Evolutionary conservation across 768 basidiomycete genomes (phyloP).

Genomic region (Hygrocybe coccinea): DNA sequence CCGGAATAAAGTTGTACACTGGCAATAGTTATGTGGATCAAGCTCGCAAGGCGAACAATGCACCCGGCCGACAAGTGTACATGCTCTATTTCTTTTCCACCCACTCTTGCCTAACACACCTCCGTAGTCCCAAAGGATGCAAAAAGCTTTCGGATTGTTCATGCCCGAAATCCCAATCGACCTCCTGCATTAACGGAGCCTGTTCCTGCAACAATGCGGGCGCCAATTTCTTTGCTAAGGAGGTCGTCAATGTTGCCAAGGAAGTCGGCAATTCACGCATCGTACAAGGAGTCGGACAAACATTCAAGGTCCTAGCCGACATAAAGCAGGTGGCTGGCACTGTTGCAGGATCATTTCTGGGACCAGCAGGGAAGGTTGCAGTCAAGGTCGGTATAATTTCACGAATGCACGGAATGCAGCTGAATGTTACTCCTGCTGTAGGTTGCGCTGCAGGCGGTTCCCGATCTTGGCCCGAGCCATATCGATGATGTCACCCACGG

Average conservation of each 20-base stretch:
- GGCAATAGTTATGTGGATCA: not conserved
- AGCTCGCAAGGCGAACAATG: conserved; percentile 1
- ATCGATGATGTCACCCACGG: not conserved
- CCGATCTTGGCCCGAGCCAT: not conserved
- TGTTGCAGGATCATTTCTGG: not conserved
- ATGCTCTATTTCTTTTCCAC: not conserved
- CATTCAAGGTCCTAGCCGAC: not conserved
- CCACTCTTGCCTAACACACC: not conserved
- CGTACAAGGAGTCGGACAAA: not conserved
- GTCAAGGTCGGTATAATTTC: not conserved
- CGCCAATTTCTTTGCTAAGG: not conserved
- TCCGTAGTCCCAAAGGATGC: not conserved
- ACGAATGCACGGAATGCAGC: not conserved
- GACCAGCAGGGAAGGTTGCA: not conserved
- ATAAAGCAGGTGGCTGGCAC: not conserved
- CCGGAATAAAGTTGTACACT: not conserved
- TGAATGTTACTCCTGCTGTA: not conserved
- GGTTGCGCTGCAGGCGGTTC: not conserved
- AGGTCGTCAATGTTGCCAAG: not conserved
- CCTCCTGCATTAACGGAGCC: conserved; percentile 1
- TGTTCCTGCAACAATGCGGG: conserved; percentile 1
- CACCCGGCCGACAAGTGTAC: not conserved
- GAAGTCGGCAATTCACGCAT: not conserved
- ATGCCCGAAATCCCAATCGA: not conserved
- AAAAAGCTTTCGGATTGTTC: not conserved